A percentile compares a stretch with the other conserved stretches of the same genome.
Conservation (phyloP, 495 filamentous ascomycete genomes). For the Penicillium cinerascens region DNA sequence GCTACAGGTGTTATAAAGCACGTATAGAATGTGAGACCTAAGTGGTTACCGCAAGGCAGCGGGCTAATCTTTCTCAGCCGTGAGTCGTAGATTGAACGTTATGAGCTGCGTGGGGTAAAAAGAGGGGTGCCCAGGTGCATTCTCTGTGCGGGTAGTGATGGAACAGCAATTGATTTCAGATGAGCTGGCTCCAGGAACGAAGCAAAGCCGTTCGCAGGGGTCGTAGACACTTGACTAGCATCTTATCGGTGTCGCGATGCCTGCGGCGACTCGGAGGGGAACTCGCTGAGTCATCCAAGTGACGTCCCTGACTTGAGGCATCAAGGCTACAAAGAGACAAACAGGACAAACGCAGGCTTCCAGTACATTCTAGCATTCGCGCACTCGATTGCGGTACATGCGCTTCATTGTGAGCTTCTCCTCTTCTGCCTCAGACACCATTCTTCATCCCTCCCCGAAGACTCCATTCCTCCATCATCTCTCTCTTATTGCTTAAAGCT, state of each 20-base stretch:
- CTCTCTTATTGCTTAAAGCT: neutral
- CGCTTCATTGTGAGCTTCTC: conserved; percentile 10
- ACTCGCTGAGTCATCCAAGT: conserved; percentile 18
- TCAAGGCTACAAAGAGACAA: conserved; percentile 25
- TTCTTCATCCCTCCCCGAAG: conserved; percentile 11
- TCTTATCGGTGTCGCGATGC: conserved; percentile 18
- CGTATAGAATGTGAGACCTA: neutral
- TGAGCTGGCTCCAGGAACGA: neutral
- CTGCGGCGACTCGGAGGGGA: conserved; percentile 13
- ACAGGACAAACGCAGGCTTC: conserved; percentile 39
- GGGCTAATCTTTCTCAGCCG: neutral
- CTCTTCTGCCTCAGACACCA: conserved; percentile 12
- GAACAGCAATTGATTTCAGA: neutral
- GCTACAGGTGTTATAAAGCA: conserved; percentile 7
- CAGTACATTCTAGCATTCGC: conserved; percentile 39
- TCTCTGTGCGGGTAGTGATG: neutral
- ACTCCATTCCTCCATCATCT: conserved; percentile 10
- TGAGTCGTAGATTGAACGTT: neutral
- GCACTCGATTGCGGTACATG: conserved; percentile 15
- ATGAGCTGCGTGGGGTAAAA: conserved; percentile 8
- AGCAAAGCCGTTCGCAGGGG: conserved; percentile 1
- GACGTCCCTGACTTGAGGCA: conserved; percentile 14
- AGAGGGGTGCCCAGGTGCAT: conserved; percentile 9
- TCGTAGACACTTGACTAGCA: conserved; percentile 1
- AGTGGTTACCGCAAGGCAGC: neutral